A percentile compares a stretch with the other conserved stretches of the same genome.
phyloP scores from a whole-genome alignment of 345 rosid genomes.

The Ricinus communis region DNA sequence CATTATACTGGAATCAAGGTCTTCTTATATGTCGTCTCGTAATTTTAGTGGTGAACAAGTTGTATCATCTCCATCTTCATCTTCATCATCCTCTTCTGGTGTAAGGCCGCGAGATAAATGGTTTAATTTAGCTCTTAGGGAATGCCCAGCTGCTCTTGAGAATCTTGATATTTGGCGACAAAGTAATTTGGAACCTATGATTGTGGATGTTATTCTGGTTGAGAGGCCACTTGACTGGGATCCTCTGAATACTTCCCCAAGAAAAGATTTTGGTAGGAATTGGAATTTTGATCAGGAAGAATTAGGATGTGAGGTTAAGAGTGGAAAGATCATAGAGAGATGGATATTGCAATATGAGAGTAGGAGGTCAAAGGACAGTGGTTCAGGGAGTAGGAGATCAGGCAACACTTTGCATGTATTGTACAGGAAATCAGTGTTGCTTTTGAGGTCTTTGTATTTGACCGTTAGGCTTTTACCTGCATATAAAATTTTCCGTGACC shows the following conservation, averaged over 20 bases:
- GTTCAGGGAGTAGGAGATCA: conserved; percentile 60
- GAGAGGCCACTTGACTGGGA: conserved; percentile 55
- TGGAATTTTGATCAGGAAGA: conserved; percentile 75
- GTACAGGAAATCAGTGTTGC: conserved; percentile 77
- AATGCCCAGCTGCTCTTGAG: conserved; percentile 80
- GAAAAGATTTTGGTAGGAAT: conserved; percentile 50
- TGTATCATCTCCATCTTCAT: conserved; percentile 72
- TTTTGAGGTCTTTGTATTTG: conserved; percentile 80
- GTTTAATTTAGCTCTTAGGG: conserved; percentile 92
- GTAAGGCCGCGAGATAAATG: conserved; percentile 86
- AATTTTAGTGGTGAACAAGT: conserved; percentile 79
- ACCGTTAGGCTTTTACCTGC: conserved; percentile 92
- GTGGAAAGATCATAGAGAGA: conserved; percentile 81
- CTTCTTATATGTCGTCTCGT: conserved; percentile 77
- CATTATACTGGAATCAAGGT: conserved; percentile 85
- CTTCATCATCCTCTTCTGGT: conserved; percentile 69
- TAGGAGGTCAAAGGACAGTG: conserved; percentile 54
- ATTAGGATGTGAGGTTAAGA: conserved; percentile 45
- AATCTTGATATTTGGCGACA: conserved; percentile 73
- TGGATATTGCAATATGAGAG: conserved; percentile 87
- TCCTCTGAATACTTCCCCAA: conserved; percentile 42
- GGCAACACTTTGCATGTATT: conserved; percentile 53
- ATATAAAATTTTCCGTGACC: conserved; percentile 73
- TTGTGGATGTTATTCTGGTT: conserved; percentile 84
- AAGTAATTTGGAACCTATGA: conserved; percentile 68